These are phyloP conservation scores for Syzygium jambos DNA, from an alignment of 345 rosid genomes.

Conservation along the genomic window DNA sequence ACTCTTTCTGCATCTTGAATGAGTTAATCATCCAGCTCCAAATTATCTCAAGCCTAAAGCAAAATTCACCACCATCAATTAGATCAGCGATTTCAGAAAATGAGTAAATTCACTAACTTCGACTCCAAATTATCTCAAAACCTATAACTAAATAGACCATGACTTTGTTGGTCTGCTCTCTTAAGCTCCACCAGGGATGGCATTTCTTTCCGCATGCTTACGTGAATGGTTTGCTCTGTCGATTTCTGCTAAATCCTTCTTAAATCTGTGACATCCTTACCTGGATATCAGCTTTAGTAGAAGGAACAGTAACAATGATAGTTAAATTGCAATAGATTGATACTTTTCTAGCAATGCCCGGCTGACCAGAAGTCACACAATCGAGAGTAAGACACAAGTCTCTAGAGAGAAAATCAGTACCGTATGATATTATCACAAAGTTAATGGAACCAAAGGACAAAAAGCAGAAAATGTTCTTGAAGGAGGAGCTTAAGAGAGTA, in stretches of 20 bases:
- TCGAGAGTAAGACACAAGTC: constrained; percentile 53
- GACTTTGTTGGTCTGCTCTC: background rate
- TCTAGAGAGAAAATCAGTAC: constrained; percentile 73
- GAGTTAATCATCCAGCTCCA: too few species aligned
- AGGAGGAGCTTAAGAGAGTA: background rate
- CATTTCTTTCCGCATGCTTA: constrained; percentile 75
- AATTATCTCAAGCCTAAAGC: too few species aligned
- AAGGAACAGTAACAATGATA: constrained; percentile 66
- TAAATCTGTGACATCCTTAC: constrained; percentile 78
- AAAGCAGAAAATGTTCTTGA: background rate
- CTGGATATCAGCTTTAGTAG: constrained; percentile 73
- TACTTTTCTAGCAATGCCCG: constrained; percentile 68
- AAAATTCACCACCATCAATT: too few species aligned
- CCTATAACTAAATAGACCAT: too few species aligned
- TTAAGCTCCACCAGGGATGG: constrained; percentile 32
- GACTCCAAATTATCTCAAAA: too few species aligned
- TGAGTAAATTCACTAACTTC: too few species aligned
- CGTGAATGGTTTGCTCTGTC: constrained; percentile 46
- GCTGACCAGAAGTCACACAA: constrained; percentile 77
- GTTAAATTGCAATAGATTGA: constrained; percentile 66
- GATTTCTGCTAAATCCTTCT: constrained; percentile 80
- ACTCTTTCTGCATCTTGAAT: too few species aligned
- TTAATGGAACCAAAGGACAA: too few species aligned
- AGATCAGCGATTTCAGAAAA: too few species aligned
- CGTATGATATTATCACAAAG: constrained; percentile 18